Evolutionary conservation across 768 basidiomycete species (phyloP), one percentile per base, ranked within the genome.

Genomic region (Infundibulicybe gibba): DNA sequence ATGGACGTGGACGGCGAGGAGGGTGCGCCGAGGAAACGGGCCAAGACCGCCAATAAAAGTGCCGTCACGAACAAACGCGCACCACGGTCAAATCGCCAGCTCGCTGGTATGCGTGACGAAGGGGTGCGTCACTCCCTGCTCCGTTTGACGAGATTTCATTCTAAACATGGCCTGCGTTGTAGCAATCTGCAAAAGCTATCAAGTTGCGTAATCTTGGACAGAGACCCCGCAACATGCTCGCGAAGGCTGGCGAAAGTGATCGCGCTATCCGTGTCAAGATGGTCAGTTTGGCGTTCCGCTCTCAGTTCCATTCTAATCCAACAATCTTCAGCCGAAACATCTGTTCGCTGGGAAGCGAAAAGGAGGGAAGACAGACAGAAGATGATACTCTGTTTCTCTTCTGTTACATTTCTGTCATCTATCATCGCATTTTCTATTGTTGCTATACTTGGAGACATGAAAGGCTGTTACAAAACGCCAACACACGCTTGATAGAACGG

Each of bases 241-340:
- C 92, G 19, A 91, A 87, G 62, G 94, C 94, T 33, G 90, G 90
- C 49, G 95, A 99, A 76, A 75, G 80, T 49, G 92, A 94, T 70
- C 83, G 90, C 54, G 77, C 77, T 10, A 92, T 92, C 69, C 77
- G 71, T 60, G 76, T 75, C 52, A 91, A 91, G 77, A 91, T 87
- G 89, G 90, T 90, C 43, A 11, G 76, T 70, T 19, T 32, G 51
- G 32, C 32, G 39, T 51, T 15, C 20, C 42, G 17, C 43, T 50
- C 32, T 49, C 16, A 49, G 40, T 49, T 12, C 35, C 40, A 25
- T 17, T 49, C 54, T 40, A 40, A 51, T 40, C 32, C 40, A 43
- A 31, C n/a, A 25, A 25, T 54, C 31, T 21, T 32, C 50, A 93
- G 90, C 91, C 91, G 41, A 92, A 89, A 63, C 89, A 92, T 71